Base-by-base conservation (phyloP, 2,329 filamentous ascomycete species). In the Colletotrichum sp. region DNA sequence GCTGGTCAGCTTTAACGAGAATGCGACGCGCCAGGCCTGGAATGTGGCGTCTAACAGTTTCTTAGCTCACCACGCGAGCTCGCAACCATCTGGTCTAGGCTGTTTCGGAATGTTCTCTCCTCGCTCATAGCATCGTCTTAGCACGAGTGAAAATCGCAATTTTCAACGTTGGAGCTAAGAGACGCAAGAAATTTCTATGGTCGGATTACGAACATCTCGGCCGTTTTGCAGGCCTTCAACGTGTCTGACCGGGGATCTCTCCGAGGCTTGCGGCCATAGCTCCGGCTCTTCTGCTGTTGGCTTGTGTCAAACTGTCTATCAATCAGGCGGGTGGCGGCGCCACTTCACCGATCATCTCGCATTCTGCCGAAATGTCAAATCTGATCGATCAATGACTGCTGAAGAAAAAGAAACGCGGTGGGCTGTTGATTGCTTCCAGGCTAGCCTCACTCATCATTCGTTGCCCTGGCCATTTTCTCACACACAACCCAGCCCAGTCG, bases 311-410 rank as follows among this genome's bases (percentile, higher is more conserved):
- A 18, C 10, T 68, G 30, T 58, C 48, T 58, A 24, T 58, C 65
- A n/a, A 16, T 61, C 30, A 36, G 62, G 62, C 70, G 48, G 62
- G 69, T 72, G 62, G 56, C 71, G 58, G 24, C 73, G 73, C 73
- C 73, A 72, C 69, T 36, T 26, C 16, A 48, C 36, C 62, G 72
- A 48, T 62, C 21, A 61, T 71, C 15, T 72, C 38, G 55, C 61
- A 24, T 61, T 16, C 18, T 61, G 26, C 38, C 32, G 12, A 36
- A 34, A 8, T 32, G 26, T 72, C 69, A 43, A 60, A 55, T 36
- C 26, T 64, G 43, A 55, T 28, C 32, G 60, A 62, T 58, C 64
- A 30, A 16, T 5, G n/a, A 52, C 56, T 28, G 24, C 43, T 28
- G 24, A n/a, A 24, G 16, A 65, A 58, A 70, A 58, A 28, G 55